Evolutionary conservation across 106 monocot species (phyloP), one percentile per base, ranked within the genome.

Genomic region (Agapanthus africanus): DNA sequence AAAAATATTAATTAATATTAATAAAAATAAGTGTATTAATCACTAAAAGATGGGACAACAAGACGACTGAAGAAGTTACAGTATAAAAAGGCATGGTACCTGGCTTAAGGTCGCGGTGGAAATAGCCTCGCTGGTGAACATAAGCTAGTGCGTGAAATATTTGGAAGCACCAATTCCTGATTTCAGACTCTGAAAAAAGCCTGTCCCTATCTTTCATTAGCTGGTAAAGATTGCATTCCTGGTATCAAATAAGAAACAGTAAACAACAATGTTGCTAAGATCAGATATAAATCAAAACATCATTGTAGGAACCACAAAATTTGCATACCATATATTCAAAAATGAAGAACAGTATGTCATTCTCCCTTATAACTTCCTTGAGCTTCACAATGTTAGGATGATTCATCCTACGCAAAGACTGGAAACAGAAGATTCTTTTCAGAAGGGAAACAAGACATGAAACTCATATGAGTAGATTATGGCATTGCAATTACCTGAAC

Each of bases 351-450:
- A 90, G 65, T 9, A 74, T 65, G 68, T 90, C 83, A 72, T 87
- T 78, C 76, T 94, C 90, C 79, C 90, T 94, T 30, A 90, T 83
- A 38, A 94, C 94, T 69, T 94, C 90, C 67, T 90, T 94, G 21
- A 94, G 85, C 72, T 90, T 94, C 68, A 94, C 85, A 72, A 94
- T 94, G 44, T 94, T 94, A 13, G 87, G 94, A 90, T 94, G 94
- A 60, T 90, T 87, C 94, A 94, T 85, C 64, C 63, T 87, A 35
- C 87, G 69, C 72, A 94, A 71, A 63, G 90, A 85, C 93, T 93
- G 79, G 21, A 41, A 39, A 57, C 34, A 23, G 37, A n/a, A 63
- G n/a, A 42, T 21, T 18, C 25, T 19, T 36, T 14, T 11, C 50
- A 9, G 72, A 63, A 80, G 65, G 9, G 39, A 31, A 10, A 71